phyloP scores from a whole-genome alignment of 495 filamentous ascomycete species.

The Tricharina praecox region DNA sequence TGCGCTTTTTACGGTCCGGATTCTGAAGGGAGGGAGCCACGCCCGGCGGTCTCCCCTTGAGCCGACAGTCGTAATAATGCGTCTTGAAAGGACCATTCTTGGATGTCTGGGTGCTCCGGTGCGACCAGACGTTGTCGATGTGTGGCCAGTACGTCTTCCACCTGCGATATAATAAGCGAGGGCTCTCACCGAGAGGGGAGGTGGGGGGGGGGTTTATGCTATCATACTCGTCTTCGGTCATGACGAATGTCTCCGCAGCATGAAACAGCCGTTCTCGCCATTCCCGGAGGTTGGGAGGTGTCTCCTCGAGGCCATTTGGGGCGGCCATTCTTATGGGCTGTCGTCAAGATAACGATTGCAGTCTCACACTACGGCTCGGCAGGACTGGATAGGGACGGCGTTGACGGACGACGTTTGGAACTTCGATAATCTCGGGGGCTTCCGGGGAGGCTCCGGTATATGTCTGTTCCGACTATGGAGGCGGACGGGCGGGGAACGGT shows the following conservation, averaged over 20 bases:
- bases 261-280: constrained; percentile 68
- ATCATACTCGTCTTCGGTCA: constrained; percentile 66
- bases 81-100: constrained; percentile 71
- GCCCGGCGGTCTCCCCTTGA: constrained; percentile 70
- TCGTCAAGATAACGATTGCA: no score
- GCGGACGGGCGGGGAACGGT: no score
- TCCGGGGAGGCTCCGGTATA: no score
- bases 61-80: constrained; percentile 80
- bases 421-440: no score
- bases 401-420: no score
- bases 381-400: no score
- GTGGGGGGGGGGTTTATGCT: constrained; percentile 2
- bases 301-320: no score
- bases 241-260: constrained; percentile 53
- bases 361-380: no score
- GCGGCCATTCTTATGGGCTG: no score
- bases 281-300: constrained; percentile 47
- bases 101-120: constrained; percentile 71
- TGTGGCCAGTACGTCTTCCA: constrained; percentile 81
- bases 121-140: constrained; percentile 77
- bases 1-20: constrained; percentile 78
- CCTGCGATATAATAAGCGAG: constrained; percentile 31
- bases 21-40: constrained; percentile 66
- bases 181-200: background rate
- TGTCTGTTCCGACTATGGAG: no score